Evolutionary conservation across 768 basidiomycete genomes (phyloP).

Genomic region (Collybia nuda): DNA sequence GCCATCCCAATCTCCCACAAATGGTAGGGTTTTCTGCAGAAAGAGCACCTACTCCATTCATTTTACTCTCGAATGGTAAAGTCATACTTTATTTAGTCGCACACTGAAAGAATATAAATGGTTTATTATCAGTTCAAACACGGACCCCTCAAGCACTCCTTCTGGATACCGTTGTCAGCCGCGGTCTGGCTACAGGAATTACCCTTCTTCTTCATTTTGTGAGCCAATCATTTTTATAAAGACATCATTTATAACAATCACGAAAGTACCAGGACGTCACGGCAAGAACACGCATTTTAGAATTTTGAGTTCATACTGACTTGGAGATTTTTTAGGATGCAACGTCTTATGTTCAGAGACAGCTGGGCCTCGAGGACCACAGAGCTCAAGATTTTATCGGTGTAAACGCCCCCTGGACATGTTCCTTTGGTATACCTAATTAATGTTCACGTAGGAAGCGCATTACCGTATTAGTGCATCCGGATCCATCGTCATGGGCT

Average conservation of each 20-base stretch:
- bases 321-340: constrained; percentile 39
- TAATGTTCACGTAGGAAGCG: constrained; percentile 28
- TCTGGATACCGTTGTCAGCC: constrained; percentile 29
- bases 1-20: constrained; percentile 54
- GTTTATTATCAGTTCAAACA: constrained; percentile 34
- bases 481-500: constrained; percentile 40
- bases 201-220: constrained; percentile 21
- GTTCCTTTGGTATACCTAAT: not conserved
- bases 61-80: constrained; percentile 48
- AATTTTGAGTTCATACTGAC: not conserved
- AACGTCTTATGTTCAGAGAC: constrained; percentile 39
- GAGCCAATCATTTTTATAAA: constrained; percentile 12
- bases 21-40: constrained; percentile 50
- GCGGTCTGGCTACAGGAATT: constrained; percentile 36
- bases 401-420: constrained; percentile 21
- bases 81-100: not conserved
- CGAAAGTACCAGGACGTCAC: constrained; percentile 40
- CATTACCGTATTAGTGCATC: constrained; percentile 39
- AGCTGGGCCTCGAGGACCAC: constrained; percentile 34
- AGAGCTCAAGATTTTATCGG: constrained; percentile 48
- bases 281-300: constrained; percentile 17
- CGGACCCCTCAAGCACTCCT: constrained; percentile 39
- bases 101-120: no score
- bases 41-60: constrained; percentile 45
- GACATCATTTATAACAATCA: constrained; percentile 13